Evolutionary conservation across 345 rosid genomes (phyloP), one percentile per base, ranked within the genome.

Genomic region (Chamaenerion angustifolium): DNA sequence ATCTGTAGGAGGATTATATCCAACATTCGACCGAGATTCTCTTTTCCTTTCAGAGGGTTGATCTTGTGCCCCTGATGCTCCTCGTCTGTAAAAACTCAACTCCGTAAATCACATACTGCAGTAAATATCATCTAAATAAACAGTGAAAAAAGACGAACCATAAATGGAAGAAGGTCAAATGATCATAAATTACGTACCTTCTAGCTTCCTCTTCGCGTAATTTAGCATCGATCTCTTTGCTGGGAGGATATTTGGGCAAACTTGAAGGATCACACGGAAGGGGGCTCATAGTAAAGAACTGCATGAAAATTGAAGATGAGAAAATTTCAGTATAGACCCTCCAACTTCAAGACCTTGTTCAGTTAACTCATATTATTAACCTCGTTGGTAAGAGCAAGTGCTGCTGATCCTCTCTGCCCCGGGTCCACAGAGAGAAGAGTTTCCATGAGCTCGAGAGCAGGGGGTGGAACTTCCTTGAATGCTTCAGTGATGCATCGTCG

Each of bases 181-280:
- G 3, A 1, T 31, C 37, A 31, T 31, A 31, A 31, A 31, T 31
- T 31, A 31, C 42, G 47, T 75, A 82, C 93, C 84, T 77, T 65
- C 83, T 77, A 56, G 76, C 74, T 50, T 80, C 87, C 46, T 31
- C 37, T 7, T 82, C 98, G 14, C 84, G 83, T 52, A 72, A 31
- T 77, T 84, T 87, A 42, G 84, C 85, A 62, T 92, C 96, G 48
- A 92, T 84, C 80, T 92, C 98, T 72, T 87, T 92, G 74, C 94
- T 84, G 11, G 94, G 96, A 55, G 98, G 90, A 67, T 84, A 92
- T 55, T 84, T 87, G 52, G 98, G 98, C 75, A 92, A 71, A 62
- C 69, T 72, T 52, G 90, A 82, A 62, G 96, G 95, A 61, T 92
- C 90, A 54, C 96, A 92, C 60, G 98, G 82, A 60, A 74, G 61